These are phyloP conservation scores for Seiridium cupressi DNA, from an alignment of 2,329 filamentous ascomycete species.

Conservation along the genomic window DNA sequence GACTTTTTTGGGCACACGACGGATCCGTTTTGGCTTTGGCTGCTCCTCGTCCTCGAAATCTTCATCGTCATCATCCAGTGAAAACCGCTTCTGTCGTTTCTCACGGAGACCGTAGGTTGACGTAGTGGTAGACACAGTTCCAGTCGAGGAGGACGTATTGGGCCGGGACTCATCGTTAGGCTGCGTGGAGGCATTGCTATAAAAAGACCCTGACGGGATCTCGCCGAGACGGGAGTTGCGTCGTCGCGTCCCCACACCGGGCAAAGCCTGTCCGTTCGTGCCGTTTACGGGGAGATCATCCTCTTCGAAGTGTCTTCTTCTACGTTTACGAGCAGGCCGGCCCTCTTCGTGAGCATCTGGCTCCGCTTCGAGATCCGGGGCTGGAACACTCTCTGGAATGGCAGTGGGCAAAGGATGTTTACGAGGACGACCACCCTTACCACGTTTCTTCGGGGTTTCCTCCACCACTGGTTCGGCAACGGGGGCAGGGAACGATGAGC, in stretches of 20 bases:
- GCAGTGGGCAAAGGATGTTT: conserved; percentile 23
- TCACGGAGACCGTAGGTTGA: conserved; percentile 53
- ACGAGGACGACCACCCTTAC: conserved; percentile 27
- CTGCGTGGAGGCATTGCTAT: conserved; percentile 32
- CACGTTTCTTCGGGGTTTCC: conserved; percentile 26
- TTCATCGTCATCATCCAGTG: conserved; percentile 43
- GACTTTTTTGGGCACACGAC: conserved; percentile 25
- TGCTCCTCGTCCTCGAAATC: conserved; percentile 26
- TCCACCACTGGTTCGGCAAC: conserved; percentile 15
- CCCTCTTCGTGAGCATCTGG: conserved; percentile 7
- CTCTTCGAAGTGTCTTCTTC: conserved; percentile 10
- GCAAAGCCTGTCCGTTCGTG: conserved; percentile 6
- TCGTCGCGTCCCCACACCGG: conserved; percentile 13
- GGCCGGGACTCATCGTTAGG: conserved; percentile 47
- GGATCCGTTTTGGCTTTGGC: conserved; percentile 26
- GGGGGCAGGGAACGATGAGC: conserved; percentile 4
- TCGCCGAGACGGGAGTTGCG: conserved; percentile 26
- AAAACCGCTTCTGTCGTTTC: conserved; percentile 54
- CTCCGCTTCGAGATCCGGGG: conserved; percentile 10
- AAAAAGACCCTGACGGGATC: conserved; percentile 39
- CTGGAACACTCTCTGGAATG: conserved; percentile 15
- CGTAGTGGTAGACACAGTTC: conserved; percentile 45
- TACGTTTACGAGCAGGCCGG: conserved; percentile 10
- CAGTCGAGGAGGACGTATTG: conserved; percentile 52
- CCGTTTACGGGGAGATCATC: conserved; percentile 7